Evolutionary conservation across 495 filamentous ascomycete genomes (phyloP).

Genomic region (Pyrenula aspistea): DNA sequence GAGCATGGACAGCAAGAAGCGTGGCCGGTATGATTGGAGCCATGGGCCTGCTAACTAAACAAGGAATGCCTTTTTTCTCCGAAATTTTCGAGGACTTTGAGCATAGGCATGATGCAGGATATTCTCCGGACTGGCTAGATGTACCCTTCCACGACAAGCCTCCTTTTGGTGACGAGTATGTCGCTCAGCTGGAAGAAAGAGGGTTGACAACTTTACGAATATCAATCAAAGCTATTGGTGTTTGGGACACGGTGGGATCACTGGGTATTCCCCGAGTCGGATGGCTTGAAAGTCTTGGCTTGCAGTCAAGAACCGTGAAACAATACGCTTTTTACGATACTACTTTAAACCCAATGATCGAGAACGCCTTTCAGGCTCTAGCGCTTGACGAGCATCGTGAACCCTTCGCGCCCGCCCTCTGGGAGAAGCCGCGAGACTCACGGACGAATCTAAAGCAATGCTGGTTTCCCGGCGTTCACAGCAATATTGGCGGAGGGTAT

Average conservation of each 20-base stretch:
- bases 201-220: slow-evolving; percentile 6
- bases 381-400: slow-evolving; percentile 56
- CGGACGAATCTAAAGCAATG: slow-evolving; percentile 45
- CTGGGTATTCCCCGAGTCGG: slow-evolving; percentile 36
- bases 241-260: slow-evolving; percentile 52
- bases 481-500: slow-evolving; percentile 32
- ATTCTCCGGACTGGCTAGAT: slow-evolving; percentile 31
- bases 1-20: slow-evolving; percentile 44
- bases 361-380: slow-evolving; percentile 64
- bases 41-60: slow-evolving; percentile 31
- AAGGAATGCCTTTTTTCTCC: slow-evolving; percentile 29
- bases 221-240: slow-evolving; percentile 37
- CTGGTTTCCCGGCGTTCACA: slow-evolving; percentile 51
- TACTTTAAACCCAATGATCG: slow-evolving; percentile 39
- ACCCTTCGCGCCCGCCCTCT: slow-evolving; percentile 54
- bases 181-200: slow-evolving; percentile 6
- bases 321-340: slow-evolving; percentile 52
- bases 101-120: slow-evolving; percentile 16
- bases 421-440: slow-evolving; percentile 34
- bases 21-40: slow-evolving; percentile 41
- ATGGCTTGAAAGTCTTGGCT: slow-evolving; percentile 21
- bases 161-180: slow-evolving; percentile 12
- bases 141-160: slow-evolving; percentile 48
- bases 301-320: slow-evolving; percentile 19
- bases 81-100: slow-evolving; percentile 37